Percentiles rank a stretch among this genome's conserved stretches.
phyloP scores from a whole-genome alignment of 441 rosid genomes.

The Erodium trifolium region DNA sequence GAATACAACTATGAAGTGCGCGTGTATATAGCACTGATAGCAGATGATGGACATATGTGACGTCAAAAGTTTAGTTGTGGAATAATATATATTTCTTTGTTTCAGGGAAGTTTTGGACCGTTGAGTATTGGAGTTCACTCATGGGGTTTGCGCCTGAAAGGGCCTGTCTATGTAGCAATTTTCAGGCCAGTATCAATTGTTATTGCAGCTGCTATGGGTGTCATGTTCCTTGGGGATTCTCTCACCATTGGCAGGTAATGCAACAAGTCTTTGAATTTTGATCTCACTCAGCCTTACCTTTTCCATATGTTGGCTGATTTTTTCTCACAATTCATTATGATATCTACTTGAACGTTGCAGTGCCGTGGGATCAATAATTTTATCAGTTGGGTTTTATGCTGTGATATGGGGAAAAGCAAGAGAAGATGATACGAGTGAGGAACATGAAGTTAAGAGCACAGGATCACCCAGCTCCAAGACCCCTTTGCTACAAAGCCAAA shows the following conservation, averaged over 20 bases:
- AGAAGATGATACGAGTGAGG: background rate
- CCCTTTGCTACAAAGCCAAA: slow-evolving; percentile 3
- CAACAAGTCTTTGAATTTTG: background rate
- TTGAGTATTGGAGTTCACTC: background rate
- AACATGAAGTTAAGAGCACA: background rate
- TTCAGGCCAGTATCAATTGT: slow-evolving; percentile 32
- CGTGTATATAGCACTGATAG: slow-evolving; percentile 16
- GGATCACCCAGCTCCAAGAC: background rate
- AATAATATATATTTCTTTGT: background rate
- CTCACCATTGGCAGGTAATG: slow-evolving; percentile 1
- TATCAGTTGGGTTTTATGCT: slow-evolving; percentile 3
- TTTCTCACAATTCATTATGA: background rate
- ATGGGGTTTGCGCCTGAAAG: slow-evolving; percentile 5
- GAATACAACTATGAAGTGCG: slow-evolving; percentile 14
- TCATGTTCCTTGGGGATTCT: slow-evolving; percentile 1
- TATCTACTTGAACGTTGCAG: background rate
- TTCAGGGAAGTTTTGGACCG: slow-evolving; percentile 5
- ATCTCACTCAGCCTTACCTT: background rate
- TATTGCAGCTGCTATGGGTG: slow-evolving; percentile 3
- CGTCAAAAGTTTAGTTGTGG: background rate
- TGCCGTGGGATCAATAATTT: background rate
- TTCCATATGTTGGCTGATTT: background rate
- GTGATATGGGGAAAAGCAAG: background rate
- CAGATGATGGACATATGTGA: background rate
- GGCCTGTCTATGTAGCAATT: slow-evolving; percentile 26